Conservation (phyloP, 2,329 filamentous ascomycete species). For the Trichoderma semiorbis region DNA sequence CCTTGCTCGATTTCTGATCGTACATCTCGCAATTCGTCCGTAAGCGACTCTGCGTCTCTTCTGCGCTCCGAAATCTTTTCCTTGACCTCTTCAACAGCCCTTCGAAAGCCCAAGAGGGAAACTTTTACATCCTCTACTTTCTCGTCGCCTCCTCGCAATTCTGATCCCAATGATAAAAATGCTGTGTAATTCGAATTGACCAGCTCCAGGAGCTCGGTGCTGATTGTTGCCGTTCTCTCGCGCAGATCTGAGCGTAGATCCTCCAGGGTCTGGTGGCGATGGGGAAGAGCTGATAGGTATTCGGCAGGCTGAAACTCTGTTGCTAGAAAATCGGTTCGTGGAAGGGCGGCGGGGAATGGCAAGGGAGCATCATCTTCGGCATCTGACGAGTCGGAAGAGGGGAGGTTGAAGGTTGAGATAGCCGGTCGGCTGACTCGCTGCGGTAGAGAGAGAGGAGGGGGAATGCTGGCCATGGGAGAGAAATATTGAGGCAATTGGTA, state of each 20-base stretch:
- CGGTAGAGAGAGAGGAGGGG: slow-evolving; percentile 27
- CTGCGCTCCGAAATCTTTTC: slow-evolving; percentile 61
- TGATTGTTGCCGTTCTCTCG: slow-evolving; percentile 73
- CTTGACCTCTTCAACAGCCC: slow-evolving; percentile 75
- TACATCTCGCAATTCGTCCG: slow-evolving; percentile 65
- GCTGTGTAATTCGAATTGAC: slow-evolving; percentile 95
- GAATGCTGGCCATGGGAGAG: slow-evolving; percentile 28
- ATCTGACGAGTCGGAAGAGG: slow-evolving; percentile 38
- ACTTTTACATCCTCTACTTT: slow-evolving; percentile 87
- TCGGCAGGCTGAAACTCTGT: slow-evolving; percentile 72
- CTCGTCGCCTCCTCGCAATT: slow-evolving; percentile 83
- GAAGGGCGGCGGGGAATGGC: slow-evolving; percentile 83
- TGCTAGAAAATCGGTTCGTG: slow-evolving; percentile 76
- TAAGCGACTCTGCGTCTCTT: slow-evolving; percentile 57
- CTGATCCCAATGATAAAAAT: slow-evolving; percentile 78
- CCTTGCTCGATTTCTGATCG: slow-evolving; percentile 60
- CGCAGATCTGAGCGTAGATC: slow-evolving; percentile 85
- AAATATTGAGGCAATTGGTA: background rate
- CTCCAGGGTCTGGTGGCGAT: slow-evolving; percentile 93
- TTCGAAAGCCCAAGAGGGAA: slow-evolving; percentile 77
- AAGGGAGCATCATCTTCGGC: slow-evolving; percentile 65
- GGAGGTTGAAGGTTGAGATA: slow-evolving; percentile 40
- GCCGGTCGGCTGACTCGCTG: slow-evolving; percentile 23
- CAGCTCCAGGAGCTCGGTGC: slow-evolving; percentile 83
- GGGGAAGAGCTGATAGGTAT: slow-evolving; percentile 76